A percentile compares a stretch with the other conserved stretches of the same genome.
phyloP scores from a whole-genome alignment of 805 yeast species.

The Torulaspora microellipsoides region DNA sequence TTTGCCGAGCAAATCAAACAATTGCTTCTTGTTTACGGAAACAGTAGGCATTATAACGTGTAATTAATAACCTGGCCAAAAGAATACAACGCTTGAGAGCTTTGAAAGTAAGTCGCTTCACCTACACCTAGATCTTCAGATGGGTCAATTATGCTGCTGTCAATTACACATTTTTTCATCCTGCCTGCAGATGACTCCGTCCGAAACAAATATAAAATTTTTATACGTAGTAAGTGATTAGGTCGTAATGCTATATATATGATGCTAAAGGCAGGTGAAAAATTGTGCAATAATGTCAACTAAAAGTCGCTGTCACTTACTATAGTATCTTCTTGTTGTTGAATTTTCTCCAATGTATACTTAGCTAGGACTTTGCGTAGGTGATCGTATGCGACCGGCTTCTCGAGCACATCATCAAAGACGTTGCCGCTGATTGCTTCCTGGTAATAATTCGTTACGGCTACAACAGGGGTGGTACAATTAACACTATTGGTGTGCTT shows the following conservation, averaged over 20 bases:
- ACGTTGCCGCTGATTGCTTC: slow-evolving; percentile 53
- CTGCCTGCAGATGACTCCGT: no score
- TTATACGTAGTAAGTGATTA: slow-evolving; percentile 5
- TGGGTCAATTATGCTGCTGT: no score
- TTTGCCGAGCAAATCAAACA: slow-evolving; percentile 72
- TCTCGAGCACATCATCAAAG: slow-evolving; percentile 69
- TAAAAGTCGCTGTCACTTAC: slow-evolving; percentile 31
- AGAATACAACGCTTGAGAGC: no score
- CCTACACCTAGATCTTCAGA: not conserved
- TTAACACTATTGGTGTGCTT: slow-evolving; percentile 75
- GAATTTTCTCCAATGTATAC: slow-evolving; percentile 31
- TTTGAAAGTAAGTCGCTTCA: no score
- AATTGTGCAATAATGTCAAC: not conserved
- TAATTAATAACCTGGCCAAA: no score
- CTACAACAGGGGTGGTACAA: slow-evolving; percentile 69
- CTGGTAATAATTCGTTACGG: slow-evolving; percentile 63
- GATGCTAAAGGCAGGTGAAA: not conserved
- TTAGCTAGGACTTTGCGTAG: slow-evolving; percentile 29
- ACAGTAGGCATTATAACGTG: slow-evolving; percentile 79
- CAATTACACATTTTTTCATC: not conserved
- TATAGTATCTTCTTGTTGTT: slow-evolving; percentile 30
- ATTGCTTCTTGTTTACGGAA: slow-evolving; percentile 90
- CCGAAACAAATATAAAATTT: slow-evolving; percentile 1
- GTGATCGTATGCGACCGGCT: slow-evolving; percentile 45
- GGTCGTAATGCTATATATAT: not conserved